Evolutionary conservation across 768 basidiomycete genomes (phyloP).

Genomic region (Agaricus subrufescens): DNA sequence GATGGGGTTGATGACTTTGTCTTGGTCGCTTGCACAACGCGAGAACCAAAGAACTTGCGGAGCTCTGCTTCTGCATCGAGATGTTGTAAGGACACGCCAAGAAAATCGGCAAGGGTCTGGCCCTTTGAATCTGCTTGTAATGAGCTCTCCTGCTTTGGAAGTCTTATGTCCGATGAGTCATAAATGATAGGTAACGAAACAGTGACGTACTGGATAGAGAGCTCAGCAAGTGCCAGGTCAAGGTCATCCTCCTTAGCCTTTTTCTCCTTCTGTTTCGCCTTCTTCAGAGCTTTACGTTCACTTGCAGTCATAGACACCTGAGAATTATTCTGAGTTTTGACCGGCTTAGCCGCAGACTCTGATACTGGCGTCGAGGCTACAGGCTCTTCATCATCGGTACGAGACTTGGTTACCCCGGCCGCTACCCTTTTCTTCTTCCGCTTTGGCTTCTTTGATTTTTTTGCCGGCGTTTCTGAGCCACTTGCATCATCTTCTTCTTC

Average conservation of each 20-base stretch:
- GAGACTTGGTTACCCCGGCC: background rate
- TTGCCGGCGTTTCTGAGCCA: background rate
- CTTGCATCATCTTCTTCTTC: background rate
- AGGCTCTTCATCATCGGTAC: background rate
- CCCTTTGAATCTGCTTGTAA: slow-evolving; percentile 22
- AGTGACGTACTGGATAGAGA: slow-evolving; percentile 68
- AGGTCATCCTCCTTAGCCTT: slow-evolving; percentile 72
- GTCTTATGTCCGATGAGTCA: slow-evolving; percentile 26
- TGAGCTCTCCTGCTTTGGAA: slow-evolving; percentile 46
- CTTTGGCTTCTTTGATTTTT: slow-evolving; percentile 24
- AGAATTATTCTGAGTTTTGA: slow-evolving; percentile 8
- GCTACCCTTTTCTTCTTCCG: slow-evolving; percentile 36
- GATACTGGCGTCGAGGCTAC: slow-evolving; percentile 1
- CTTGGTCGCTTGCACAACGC: slow-evolving; percentile 70
- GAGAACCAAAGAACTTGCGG: slow-evolving; percentile 89
- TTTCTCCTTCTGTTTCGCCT: slow-evolving; percentile 61
- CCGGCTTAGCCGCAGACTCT: slow-evolving; percentile 2
- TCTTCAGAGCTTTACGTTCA: slow-evolving; percentile 59
- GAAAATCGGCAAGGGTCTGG: slow-evolving; percentile 45
- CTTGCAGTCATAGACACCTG: slow-evolving; percentile 19
- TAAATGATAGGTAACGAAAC: background rate
- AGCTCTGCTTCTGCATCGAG: slow-evolving; percentile 90
- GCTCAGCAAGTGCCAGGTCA: slow-evolving; percentile 78
- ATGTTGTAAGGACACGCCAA: slow-evolving; percentile 75
- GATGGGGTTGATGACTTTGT: slow-evolving; percentile 26